Percentiles rank a stretch among this genome's conserved stretches.
phyloP scores from a whole-genome alignment of 495 filamentous ascomycete species.

The Trichoderma parareesei region DNA sequence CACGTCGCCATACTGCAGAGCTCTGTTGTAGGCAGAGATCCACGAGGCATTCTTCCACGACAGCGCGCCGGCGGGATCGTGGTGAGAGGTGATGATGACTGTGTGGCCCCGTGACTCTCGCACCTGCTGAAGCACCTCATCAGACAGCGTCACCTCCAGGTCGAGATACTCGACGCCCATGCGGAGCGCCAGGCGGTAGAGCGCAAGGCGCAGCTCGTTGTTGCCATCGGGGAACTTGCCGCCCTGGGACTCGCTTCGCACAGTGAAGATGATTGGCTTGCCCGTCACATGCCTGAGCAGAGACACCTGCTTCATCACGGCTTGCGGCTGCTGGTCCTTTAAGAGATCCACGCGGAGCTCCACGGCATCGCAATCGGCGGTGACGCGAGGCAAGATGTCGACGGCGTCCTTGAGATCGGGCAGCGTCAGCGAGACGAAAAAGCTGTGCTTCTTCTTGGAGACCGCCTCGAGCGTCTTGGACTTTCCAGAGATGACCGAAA shows the following conservation, averaged over 20 bases:
- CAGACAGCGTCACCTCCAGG: slow-evolving; percentile 81
- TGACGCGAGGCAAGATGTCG: slow-evolving; percentile 59
- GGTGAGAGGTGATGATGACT: slow-evolving; percentile 89
- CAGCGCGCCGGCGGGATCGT: slow-evolving; percentile 70
- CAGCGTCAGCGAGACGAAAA: slow-evolving; percentile 86
- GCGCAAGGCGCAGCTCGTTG: slow-evolving; percentile 54
- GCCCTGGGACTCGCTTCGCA: slow-evolving; percentile 79
- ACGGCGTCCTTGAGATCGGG: slow-evolving; percentile 59
- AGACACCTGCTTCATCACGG: slow-evolving; percentile 72
- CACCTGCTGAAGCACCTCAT: slow-evolving; percentile 58
- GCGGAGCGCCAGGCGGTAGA: slow-evolving; percentile 72
- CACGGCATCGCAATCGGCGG: slow-evolving; percentile 84
- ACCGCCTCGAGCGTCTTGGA: slow-evolving; percentile 54
- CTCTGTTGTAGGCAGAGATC: slow-evolving; percentile 79
- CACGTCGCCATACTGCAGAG: slow-evolving; percentile 77
- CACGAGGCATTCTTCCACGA: slow-evolving; percentile 87
- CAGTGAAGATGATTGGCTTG: slow-evolving; percentile 89
- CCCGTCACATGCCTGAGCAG: slow-evolving; percentile 64
- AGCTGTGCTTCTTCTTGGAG: slow-evolving; percentile 66
- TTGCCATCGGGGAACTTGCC: slow-evolving; percentile 79
- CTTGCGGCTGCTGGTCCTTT: slow-evolving; percentile 67
- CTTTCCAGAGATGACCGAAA: slow-evolving; percentile 64
- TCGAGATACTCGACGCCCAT: slow-evolving; percentile 89
- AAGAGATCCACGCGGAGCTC: slow-evolving; percentile 92
- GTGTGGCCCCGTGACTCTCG: slow-evolving; percentile 57